These are phyloP conservation scores for Stromatinia cepivora DNA, from an alignment of 2,329 filamentous ascomycete genomes.

Conservation along the genomic window DNA sequence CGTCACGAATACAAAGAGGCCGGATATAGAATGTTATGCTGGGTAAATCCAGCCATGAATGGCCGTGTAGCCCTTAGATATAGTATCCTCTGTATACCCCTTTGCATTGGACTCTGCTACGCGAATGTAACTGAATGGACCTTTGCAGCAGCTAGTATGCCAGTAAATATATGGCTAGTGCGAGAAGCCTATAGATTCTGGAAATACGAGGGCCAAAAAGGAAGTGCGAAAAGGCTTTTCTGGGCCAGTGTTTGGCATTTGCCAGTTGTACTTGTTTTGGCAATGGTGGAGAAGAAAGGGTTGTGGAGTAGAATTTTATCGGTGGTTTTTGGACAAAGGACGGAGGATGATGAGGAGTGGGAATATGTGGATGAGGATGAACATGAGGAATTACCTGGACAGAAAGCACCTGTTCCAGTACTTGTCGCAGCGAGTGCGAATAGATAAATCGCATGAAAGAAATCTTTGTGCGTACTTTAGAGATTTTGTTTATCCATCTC, in stretches of 20 bases:
- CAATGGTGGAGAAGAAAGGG: conserved; percentile 90
- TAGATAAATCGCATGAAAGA: neutral
- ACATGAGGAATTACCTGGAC: conserved; percentile 15
- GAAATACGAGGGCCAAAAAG: conserved; percentile 72
- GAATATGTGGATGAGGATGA: conserved; percentile 46
- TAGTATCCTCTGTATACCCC: conserved; percentile 78
- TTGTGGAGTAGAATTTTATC: conserved; percentile 83
- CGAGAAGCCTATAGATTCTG: conserved; percentile 81
- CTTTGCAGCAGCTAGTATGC: conserved; percentile 77
- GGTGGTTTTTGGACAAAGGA: conserved; percentile 60
- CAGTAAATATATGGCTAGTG: conserved; percentile 84
- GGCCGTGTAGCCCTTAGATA: conserved; percentile 86
- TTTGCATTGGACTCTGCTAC: conserved; percentile 79
- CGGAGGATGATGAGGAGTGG: conserved; percentile 56
- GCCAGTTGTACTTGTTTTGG: conserved; percentile 83
- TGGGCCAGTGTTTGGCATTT: conserved; percentile 99
- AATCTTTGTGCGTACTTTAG: neutral
- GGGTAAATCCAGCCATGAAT: conserved; percentile 84
- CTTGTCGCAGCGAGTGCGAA: neutral
- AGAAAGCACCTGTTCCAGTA: conserved; percentile 1
- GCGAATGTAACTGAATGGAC: conserved; percentile 80
- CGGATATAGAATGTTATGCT: conserved; percentile 73
- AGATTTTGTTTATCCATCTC: neutral
- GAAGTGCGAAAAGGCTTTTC: conserved; percentile 81
- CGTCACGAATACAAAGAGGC: conserved; percentile 81